Evolutionary conservation across 768 basidiomycete genomes (phyloP), one percentile per base, ranked within the genome.

Genomic region (Cantharellus cinnabarinus): DNA sequence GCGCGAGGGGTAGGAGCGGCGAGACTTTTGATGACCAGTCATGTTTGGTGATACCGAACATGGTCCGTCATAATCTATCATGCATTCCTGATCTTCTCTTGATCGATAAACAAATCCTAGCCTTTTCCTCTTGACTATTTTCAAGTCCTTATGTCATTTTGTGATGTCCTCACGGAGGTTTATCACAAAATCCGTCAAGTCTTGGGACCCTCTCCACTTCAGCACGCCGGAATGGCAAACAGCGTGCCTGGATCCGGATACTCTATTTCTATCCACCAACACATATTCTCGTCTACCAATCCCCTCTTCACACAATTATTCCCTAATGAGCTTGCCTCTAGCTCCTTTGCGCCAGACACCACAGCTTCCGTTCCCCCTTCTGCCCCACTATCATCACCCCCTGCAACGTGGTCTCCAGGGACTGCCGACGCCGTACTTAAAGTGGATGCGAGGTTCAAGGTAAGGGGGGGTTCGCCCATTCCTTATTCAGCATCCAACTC

Each of bases 51-150:
- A 74, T 76, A 48, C 85, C 83, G 0, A 83, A 87, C 66, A 79
- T 86, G 67, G 87, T 87, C 62, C 63, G 80, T 73, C 2, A 14
- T 52, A 10, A 10, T 41, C 48, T 29, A 20, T 59, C 48, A 0
- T 10, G 4, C 2, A 1, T 40, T 53, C 50, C 58, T 35, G 58
- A 34, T 14, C 58, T 55, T 29, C 41, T 62, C 41, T 14, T 41
- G 5, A 41, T 10, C 39, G 4, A 10, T 5, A 15, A 15, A 39
- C 58, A 35, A 58, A n/a, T 5, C 57, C 57, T 62, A 90, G 89
- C 85, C 89, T n/a, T 93, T 91, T 70, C 73, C 82, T 2, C 69
- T 93, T 58, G 89, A 93, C 69, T 93, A 94, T 67, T 83, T 87
- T 63, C 85, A 93, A 70, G 86, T 85, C 5, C 78, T 91, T 41